These are phyloP conservation scores for Fusarium globosum DNA, from an alignment of 2,329 filamentous ascomycete genomes.

Conservation along the genomic window DNA sequence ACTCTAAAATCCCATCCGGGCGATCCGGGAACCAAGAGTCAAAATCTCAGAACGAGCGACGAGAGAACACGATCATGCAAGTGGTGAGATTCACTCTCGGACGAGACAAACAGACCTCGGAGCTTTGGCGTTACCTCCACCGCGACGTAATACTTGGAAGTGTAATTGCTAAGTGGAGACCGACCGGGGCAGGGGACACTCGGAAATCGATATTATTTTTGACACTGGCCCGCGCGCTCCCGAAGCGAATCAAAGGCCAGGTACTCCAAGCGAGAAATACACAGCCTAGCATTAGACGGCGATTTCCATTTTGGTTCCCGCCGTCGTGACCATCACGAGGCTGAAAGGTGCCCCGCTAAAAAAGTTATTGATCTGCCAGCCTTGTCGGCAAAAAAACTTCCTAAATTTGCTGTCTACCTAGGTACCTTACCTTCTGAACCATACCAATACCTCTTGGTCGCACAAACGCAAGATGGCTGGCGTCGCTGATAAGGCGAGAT, in stretches of 20 bases:
- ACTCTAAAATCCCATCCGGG: slow-evolving; percentile 47
- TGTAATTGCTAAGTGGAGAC: slow-evolving; percentile 38
- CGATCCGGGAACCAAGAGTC: slow-evolving; percentile 43
- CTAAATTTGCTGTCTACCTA: neutral
- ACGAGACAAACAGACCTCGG: slow-evolving; percentile 41
- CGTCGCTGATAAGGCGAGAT: slow-evolving; percentile 92
- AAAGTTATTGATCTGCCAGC: slow-evolving; percentile 29
- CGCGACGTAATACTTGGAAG: slow-evolving; percentile 40
- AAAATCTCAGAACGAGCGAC: slow-evolving; percentile 32
- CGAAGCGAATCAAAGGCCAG: slow-evolving; percentile 25
- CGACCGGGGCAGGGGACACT: slow-evolving; percentile 11
- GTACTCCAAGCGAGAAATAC: neutral
- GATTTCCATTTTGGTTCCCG: slow-evolving; percentile 7
- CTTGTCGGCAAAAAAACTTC: slow-evolving; percentile 40
- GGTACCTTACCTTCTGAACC: neutral
- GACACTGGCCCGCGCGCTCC: slow-evolving; percentile 36
- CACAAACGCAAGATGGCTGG: slow-evolving; percentile 71
- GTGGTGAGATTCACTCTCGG: slow-evolving; percentile 44
- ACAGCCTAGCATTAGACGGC: slow-evolving; percentile 1
- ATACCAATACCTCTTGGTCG: slow-evolving; percentile 8
- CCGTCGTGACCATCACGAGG: slow-evolving; percentile 12
- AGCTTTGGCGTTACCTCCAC: slow-evolving; percentile 41
- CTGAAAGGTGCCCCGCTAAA: slow-evolving; percentile 35
- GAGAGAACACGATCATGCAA: slow-evolving; percentile 24
- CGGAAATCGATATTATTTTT: slow-evolving; percentile 33